Conservation (phyloP, 176 grass and related monocot species). For the Hsuehochloa calcarea region DNA sequence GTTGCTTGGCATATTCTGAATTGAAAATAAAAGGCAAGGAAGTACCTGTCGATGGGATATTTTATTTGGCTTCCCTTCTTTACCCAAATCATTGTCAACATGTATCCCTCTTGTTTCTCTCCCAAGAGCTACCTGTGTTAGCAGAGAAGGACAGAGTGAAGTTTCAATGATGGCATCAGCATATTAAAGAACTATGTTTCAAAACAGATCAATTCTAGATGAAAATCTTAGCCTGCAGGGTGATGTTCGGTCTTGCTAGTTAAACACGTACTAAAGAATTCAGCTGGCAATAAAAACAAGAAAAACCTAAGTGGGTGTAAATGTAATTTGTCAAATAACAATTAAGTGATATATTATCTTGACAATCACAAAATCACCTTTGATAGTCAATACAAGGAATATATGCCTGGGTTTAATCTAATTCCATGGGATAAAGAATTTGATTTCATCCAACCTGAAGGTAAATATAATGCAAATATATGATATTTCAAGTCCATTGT, state of each 20-base stretch:
- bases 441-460: too few relatives aligned
- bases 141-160: background rate
- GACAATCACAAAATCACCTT: too few relatives aligned
- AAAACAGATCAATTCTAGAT: background rate
- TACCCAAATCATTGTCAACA: constrained; percentile 82
- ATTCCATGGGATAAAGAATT: too few relatives aligned
- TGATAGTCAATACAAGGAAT: too few relatives aligned
- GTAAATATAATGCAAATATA: too few relatives aligned
- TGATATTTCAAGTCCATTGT: too few relatives aligned
- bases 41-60: constrained; percentile 69
- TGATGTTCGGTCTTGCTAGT: background rate
- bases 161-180: background rate
- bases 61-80: constrained; percentile 73
- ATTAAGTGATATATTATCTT: too few relatives aligned
- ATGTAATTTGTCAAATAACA: too few relatives aligned
- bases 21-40: constrained; percentile 5
- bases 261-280: background rate
- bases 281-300: too few relatives aligned
- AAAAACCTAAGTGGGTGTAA: too few relatives aligned
- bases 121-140: constrained; percentile 69
- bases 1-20: too few relatives aligned
- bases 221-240: background rate
- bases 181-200: background rate
- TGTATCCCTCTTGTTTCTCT: constrained; percentile 66
- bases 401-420: too few relatives aligned